Conservation (phyloP, 306 rosid genomes). For the Senna tora region DNA sequence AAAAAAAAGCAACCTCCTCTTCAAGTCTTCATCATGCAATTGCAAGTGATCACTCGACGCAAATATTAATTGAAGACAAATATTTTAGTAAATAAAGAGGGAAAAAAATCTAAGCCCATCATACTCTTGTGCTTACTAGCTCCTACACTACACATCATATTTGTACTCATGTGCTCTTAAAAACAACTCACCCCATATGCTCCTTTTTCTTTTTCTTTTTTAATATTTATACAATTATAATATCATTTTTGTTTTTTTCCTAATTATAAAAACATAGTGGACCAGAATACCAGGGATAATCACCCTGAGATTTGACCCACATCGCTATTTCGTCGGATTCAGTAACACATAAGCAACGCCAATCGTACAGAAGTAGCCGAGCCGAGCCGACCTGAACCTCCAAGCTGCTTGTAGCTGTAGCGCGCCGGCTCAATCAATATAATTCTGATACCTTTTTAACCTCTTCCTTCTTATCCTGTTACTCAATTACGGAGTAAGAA, state of each 20-base stretch:
- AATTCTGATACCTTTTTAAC: too few relatives aligned
- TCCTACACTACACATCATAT: not conserved
- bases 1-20: too few relatives aligned
- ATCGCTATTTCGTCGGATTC: not conserved
- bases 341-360: not conserved
- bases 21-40: too few relatives aligned
- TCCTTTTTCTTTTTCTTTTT: too few relatives aligned
- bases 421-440: too few relatives aligned
- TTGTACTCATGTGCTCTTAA: constrained; percentile 18
- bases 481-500: too few relatives aligned
- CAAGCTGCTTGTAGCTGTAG: too few relatives aligned
- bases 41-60: not conserved
- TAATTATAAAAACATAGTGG: not conserved
- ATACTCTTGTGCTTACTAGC: not conserved
- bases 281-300: not conserved
- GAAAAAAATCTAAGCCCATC: not conserved
- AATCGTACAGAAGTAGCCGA: not conserved
- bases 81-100: not conserved
- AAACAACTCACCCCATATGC: not conserved
- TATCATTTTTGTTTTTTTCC: too few relatives aligned
- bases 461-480: too few relatives aligned
- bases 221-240: too few relatives aligned
- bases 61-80: too few relatives aligned
- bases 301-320: constrained; percentile 3
- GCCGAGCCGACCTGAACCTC: not conserved